These are phyloP conservation scores for Dalbergia oliveri DNA, from an alignment of 306 rosid species.

Conservation along the genomic window DNA sequence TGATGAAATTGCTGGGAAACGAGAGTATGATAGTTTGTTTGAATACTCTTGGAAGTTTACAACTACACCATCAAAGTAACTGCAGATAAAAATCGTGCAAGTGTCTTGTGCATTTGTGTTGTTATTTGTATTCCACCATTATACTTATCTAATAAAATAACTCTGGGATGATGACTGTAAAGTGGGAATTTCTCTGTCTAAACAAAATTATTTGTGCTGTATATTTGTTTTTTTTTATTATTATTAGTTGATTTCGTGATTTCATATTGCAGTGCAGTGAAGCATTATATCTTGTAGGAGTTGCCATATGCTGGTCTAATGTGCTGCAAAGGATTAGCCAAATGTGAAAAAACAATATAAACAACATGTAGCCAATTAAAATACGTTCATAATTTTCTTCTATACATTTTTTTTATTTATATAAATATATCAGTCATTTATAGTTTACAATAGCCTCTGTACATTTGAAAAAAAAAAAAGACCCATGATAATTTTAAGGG, in stretches of 20 bases:
- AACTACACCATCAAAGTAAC: conserved; percentile 61
- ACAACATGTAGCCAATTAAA: no score
- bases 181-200: background rate
- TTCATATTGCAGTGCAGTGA: background rate
- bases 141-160: conserved; percentile 28
- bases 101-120: background rate
- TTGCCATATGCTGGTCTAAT: background rate
- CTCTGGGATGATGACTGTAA: background rate
- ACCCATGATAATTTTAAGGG: no score
- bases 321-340: background rate
- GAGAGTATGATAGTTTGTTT: conserved; percentile 48
- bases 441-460: background rate
- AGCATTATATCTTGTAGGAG: background rate
- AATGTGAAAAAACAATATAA: no score
- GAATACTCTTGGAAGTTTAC: conserved; percentile 59
- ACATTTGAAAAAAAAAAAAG: background rate
- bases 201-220: background rate
- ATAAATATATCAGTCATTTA: background rate
- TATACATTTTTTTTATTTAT: background rate
- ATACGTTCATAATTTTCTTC: background rate
- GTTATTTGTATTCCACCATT: conserved; percentile 15
- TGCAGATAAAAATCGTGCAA: conserved; percentile 5
- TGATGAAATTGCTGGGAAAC: conserved; percentile 60
- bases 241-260: background rate
- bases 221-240: background rate